phyloP scores from a whole-genome alignment of 2,329 filamentous ascomycete species.

The Sporothrix inflata region DNA sequence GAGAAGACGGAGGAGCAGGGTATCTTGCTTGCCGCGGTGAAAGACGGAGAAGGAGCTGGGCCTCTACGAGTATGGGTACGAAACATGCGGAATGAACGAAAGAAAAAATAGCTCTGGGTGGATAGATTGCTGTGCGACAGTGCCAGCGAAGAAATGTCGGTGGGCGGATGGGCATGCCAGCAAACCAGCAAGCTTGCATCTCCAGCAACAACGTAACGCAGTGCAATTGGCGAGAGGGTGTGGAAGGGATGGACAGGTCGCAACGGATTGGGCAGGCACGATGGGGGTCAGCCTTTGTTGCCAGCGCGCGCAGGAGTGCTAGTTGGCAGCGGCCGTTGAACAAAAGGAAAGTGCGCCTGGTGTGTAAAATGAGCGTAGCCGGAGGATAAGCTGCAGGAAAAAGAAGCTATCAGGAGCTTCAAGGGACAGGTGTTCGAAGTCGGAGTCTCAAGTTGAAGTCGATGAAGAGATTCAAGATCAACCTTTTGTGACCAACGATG shows the following conservation, averaged over 20 bases:
- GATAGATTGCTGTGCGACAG: slow-evolving; percentile 13
- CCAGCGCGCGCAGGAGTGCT: background rate
- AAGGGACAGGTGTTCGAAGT: background rate
- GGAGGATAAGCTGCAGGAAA: background rate
- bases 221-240: slow-evolving; percentile 11
- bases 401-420: background rate
- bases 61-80: background rate
- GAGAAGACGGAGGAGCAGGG: slow-evolving; percentile 3
- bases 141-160: slow-evolving; percentile 23
- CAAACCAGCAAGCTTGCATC: background rate
- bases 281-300: slow-evolving; percentile 11
- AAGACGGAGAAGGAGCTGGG: background rate
- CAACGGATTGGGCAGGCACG: slow-evolving; percentile 24
- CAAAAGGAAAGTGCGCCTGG: background rate
- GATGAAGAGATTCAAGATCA: background rate
- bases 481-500: background rate
- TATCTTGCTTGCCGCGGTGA: background rate
- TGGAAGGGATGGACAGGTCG: background rate
- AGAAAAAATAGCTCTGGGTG: background rate
- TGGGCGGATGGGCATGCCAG: slow-evolving; percentile 13
- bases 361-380: background rate
- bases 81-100: background rate
- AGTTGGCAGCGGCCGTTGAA: background rate
- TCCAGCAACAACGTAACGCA: slow-evolving; percentile 16
- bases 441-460: background rate